phyloP scores from a whole-genome alignment of 495 filamentous ascomycete genomes.

The Aspergillus sparsus region DNA sequence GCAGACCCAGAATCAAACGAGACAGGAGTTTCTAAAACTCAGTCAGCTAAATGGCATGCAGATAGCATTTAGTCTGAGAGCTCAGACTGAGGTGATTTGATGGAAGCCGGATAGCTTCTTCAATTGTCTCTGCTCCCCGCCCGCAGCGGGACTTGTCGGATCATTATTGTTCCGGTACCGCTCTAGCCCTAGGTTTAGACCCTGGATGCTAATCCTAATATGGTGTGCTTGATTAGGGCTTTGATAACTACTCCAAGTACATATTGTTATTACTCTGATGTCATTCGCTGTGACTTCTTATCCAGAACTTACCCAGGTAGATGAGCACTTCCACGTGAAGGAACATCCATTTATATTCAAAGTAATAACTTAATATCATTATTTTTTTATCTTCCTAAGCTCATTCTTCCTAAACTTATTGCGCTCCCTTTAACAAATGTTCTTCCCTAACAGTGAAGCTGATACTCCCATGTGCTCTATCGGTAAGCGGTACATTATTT shows the following conservation, averaged over 20 bases:
- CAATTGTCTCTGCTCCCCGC: slow-evolving; percentile 31
- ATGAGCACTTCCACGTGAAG: too few species aligned
- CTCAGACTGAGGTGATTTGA: slow-evolving; percentile 4
- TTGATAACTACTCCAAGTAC: too few species aligned
- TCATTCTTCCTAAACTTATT: too few species aligned
- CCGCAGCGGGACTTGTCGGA: slow-evolving; percentile 25
- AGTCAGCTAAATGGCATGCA: slow-evolving; percentile 7
- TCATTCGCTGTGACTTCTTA: neutral
- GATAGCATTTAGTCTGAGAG: neutral
- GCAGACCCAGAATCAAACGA: slow-evolving; percentile 9
- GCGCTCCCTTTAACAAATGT: too few species aligned
- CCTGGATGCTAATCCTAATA: slow-evolving; percentile 24
- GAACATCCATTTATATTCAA: too few species aligned
- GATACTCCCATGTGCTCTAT: too few species aligned
- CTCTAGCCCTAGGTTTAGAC: slow-evolving; percentile 37
- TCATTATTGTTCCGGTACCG: slow-evolving; percentile 28
- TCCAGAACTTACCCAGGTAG: neutral
- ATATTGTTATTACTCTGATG: neutral
- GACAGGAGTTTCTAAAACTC: slow-evolving; percentile 7
- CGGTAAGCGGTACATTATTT: too few species aligned
- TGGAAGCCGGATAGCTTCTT: slow-evolving; percentile 15
- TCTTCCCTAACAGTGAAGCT: too few species aligned
- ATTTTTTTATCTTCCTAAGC: too few species aligned
- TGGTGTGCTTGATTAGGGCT: slow-evolving; percentile 29
- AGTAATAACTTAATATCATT: too few species aligned